Conservation (phyloP, 345 rosid genomes). For the Turnera subulata region DNA sequence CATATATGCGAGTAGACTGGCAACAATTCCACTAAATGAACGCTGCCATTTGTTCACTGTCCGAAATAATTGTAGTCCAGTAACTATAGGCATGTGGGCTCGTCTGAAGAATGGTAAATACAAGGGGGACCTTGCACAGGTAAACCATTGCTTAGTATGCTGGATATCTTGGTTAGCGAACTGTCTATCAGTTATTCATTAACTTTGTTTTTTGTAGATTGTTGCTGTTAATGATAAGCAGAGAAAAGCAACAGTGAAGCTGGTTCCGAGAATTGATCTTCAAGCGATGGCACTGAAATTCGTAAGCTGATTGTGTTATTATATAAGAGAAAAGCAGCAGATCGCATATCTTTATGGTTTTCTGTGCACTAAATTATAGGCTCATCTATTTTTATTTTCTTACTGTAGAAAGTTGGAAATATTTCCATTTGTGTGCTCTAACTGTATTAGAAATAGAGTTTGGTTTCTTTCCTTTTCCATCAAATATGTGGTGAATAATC, state of each 20-base stretch:
- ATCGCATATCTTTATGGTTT: no score
- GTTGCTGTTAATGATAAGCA: conserved; percentile 64
- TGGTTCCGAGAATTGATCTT: conserved; percentile 89
- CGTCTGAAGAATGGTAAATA: conserved; percentile 85
- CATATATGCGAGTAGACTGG: conserved; percentile 61
- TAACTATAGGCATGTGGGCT: conserved; percentile 75
- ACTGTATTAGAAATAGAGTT: no score
- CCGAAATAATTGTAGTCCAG: conserved; percentile 42
- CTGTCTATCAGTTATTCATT: conserved; percentile 6
- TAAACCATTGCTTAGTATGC: conserved; percentile 9
- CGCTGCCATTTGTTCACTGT: conserved; percentile 56
- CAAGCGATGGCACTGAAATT: conserved; percentile 72
- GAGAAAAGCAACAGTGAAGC: conserved; percentile 71
- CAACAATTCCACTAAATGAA: conserved; percentile 58
- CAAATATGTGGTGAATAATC: no score
- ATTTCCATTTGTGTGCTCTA: no score
- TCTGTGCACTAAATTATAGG: no score
- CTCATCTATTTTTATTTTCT: no score
- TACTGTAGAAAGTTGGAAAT: neutral
- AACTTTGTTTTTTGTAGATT: conserved; percentile 45
- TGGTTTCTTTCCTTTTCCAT: no score
- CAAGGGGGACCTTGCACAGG: conserved; percentile 95
- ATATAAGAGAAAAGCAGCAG: neutral
- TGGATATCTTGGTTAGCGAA: conserved; percentile 8
- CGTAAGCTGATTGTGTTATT: conserved; percentile 28